Evolutionary conservation across 202 grass and related monocot genomes (phyloP), one percentile per base, ranked within the genome.

Genomic region (Panicum hallii): DNA sequence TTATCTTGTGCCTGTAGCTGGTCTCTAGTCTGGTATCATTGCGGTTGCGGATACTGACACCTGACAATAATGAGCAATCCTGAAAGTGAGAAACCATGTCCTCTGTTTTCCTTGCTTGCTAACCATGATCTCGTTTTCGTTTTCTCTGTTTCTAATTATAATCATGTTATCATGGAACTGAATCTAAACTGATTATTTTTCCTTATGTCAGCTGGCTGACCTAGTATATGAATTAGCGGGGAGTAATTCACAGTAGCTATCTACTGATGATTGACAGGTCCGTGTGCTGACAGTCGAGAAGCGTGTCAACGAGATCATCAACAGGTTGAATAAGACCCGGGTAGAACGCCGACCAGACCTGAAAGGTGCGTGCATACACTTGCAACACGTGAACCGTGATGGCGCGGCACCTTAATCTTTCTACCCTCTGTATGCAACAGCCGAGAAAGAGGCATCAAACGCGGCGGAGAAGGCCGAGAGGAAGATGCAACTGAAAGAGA

Each of bases 281-380:
- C 91, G 77, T 53, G 77, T 84, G 36, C 75, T 99, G 64, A 91
- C 65, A 60, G 88, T 97, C 5, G 97, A 99, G 90, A 99, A 94
- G 78, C 93, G 93, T 71, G 91, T 97, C 26, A 99, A 97, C 19
- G 97, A 99, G 81, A 91, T 94, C 67, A 81, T 99, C 75, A 99
- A 93, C 77, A 92, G 93, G 88, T 79, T 99, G 90, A 96, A 97
- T 71, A 99, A 99, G 85, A 99, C 97, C 47, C 93, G 88, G 79
- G 97, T 99, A n/a, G 97, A 97, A 53, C 92, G 97, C 75, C 84
- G 86, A 22, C 85, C 93, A 56, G 97, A 99, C 68, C 70, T 99
- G 46, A 92, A 97, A 92, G 90, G 97, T 99, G 75, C 45, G 42
- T 20, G 15, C 4, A 34, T 22, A n/a, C 4, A 22, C 44, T 26